A percentile compares a stretch with the other conserved stretches of the same genome.
phyloP scores from a whole-genome alignment of 2,329 filamentous ascomycete genomes.

The Nemania sp. region DNA sequence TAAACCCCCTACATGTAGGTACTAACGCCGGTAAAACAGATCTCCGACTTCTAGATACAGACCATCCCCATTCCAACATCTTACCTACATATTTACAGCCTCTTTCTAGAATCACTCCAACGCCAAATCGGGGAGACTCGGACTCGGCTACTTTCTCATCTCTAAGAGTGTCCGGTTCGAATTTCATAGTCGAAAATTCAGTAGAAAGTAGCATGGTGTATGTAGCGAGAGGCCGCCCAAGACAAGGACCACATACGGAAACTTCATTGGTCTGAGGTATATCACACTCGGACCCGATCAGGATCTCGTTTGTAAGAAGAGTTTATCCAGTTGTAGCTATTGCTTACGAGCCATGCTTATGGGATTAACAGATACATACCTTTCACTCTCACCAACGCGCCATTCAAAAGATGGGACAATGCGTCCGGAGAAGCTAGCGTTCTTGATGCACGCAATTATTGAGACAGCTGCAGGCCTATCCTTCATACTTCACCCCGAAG shows the following conservation, averaged over 20 bases:
- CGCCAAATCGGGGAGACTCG: too few species aligned
- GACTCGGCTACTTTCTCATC: too few species aligned
- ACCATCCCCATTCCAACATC: background rate
- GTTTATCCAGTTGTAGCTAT: background rate
- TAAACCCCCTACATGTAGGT: background rate
- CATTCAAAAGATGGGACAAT: slow-evolving; percentile 32
- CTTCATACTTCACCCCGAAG: slow-evolving; percentile 59
- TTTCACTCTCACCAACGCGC: background rate
- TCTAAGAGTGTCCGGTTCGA: too few species aligned
- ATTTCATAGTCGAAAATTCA: too few species aligned
- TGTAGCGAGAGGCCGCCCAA: too few species aligned
- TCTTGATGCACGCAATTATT: slow-evolving; percentile 54
- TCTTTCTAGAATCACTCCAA: background rate
- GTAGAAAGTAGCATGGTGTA: too few species aligned
- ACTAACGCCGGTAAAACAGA: too few species aligned
- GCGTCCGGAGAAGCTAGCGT: slow-evolving; percentile 49
- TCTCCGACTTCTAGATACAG: too few species aligned
- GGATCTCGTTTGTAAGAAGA: background rate
- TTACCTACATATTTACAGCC: background rate
- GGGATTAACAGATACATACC: background rate
- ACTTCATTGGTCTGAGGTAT: background rate
- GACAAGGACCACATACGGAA: too few species aligned
- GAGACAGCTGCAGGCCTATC: slow-evolving; percentile 59
- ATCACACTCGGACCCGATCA: background rate
- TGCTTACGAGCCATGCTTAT: background rate